A percentile compares a stretch with the other conserved stretches of the same genome.
These are phyloP conservation scores for Lasiosphaeria hispida DNA, from an alignment of 495 filamentous ascomycete genomes.

Conservation along the genomic window DNA sequence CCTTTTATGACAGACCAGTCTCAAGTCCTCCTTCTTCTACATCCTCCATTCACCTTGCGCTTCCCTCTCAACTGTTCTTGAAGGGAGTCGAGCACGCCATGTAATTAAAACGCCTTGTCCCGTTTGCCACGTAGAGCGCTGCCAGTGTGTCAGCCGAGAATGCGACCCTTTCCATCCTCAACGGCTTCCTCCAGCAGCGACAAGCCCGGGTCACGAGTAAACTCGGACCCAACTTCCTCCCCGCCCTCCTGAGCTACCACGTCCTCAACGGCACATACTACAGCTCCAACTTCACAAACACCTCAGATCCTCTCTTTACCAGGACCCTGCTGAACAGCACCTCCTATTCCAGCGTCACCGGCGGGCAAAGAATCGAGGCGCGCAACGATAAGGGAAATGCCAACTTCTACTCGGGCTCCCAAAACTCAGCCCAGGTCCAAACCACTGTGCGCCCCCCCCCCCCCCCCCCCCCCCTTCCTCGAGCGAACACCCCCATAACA, in stretches of 20 bases:
- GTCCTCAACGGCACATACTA: slow-evolving; percentile 57
- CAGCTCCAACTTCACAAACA: slow-evolving; percentile 37
- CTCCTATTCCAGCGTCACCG: slow-evolving; percentile 45
- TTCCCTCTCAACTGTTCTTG: neutral
- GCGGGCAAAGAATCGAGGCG: slow-evolving; percentile 42
- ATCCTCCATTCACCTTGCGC: neutral
- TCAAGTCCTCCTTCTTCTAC: neutral
- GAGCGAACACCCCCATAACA: too few relatives aligned
- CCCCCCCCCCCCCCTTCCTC: too few relatives aligned
- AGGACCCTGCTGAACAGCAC: slow-evolving; percentile 54
- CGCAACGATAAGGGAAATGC: too few relatives aligned
- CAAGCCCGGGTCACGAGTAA: slow-evolving; percentile 34
- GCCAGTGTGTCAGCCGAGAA: slow-evolving; percentile 35
- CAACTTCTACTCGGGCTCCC: slow-evolving; percentile 41
- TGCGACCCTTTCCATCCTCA: slow-evolving; percentile 42
- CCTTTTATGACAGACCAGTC: neutral
- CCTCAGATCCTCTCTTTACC: slow-evolving; percentile 38
- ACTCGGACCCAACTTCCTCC: slow-evolving; percentile 37
- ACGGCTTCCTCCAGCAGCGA: slow-evolving; percentile 41
- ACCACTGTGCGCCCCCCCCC: too few relatives aligned
- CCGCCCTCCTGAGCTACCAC: slow-evolving; percentile 61
- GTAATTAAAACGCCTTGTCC: slow-evolving; percentile 36
- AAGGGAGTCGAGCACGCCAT: slow-evolving; percentile 20
- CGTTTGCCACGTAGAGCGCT: slow-evolving; percentile 23
- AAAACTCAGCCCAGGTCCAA: too few relatives aligned